A percentile compares a stretch with the other conserved stretches of the same genome.
These are phyloP conservation scores for Verticillium nubilum DNA, from an alignment of 2,329 filamentous ascomycete genomes.

Conservation along the genomic window DNA sequence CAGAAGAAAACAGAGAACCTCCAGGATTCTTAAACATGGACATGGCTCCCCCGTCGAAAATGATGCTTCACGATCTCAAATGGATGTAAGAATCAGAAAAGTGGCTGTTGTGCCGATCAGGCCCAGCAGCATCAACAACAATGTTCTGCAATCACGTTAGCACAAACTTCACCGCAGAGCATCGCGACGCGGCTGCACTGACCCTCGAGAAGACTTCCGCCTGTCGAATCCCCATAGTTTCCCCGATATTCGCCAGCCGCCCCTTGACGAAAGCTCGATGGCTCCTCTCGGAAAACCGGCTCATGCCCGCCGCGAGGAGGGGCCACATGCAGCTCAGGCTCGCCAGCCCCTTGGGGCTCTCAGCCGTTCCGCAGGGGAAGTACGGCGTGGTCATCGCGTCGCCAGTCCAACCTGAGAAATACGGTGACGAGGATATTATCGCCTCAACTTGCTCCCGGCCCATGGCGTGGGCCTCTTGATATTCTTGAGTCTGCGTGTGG, in stretches of 20 bases:
- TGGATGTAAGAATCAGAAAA: conserved; percentile 7
- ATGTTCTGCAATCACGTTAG: background rate
- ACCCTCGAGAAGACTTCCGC: conserved; percentile 17
- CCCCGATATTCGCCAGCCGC: conserved; percentile 12
- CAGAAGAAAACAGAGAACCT: background rate
- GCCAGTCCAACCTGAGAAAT: conserved; percentile 16
- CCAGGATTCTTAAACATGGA: background rate
- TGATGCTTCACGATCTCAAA: conserved; percentile 3
- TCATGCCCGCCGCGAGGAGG: conserved; percentile 14
- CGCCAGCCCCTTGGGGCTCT: conserved; percentile 16
- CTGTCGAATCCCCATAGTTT: conserved; percentile 17
- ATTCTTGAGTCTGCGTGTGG: conserved; percentile 14
- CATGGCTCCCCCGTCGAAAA: background rate
- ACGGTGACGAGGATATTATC: conserved; percentile 16
- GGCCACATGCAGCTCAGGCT: conserved; percentile 16
- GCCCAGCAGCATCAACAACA: background rate
- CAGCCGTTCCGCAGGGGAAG: conserved; percentile 17
- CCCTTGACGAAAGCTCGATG: conserved; percentile 14
- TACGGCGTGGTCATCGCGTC: conserved; percentile 15
- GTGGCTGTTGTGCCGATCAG: conserved; percentile 8
- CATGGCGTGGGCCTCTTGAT: conserved; percentile 12
- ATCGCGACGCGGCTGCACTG: background rate
- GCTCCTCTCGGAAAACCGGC: conserved; percentile 12
- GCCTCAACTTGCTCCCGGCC: conserved; percentile 14
- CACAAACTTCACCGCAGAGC: background rate